phyloP scores from a whole-genome alignment of 1,284 basidiomycete species.

The Cystobasidiaceae sp. region DNA sequence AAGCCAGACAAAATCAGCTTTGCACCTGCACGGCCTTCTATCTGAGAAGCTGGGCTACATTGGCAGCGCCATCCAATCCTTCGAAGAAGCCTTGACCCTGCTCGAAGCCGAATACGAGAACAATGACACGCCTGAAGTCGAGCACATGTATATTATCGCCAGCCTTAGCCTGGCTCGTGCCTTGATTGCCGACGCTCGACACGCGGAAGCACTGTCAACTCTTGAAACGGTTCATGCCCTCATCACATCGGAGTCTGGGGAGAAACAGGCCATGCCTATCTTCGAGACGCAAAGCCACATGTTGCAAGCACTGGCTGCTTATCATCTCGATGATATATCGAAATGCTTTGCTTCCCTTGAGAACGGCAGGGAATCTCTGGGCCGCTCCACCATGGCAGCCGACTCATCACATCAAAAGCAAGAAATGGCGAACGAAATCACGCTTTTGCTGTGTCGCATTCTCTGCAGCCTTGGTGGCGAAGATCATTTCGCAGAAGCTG shows the following conservation, averaged over 20 bases:
- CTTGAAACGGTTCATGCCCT: conserved; percentile 70
- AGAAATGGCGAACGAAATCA: conserved; percentile 61
- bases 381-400: conserved; percentile 49
- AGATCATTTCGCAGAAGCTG: conserved; percentile 69
- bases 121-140: conserved; percentile 68
- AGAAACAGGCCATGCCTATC: background rate
- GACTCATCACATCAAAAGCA: conserved; percentile 38
- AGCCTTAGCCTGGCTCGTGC: conserved; percentile 77
- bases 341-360: conserved; percentile 64
- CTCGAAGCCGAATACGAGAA: conserved; percentile 85
- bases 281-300: conserved; percentile 64
- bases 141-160: conserved; percentile 73
- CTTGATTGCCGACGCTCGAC: conserved; percentile 58
- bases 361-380: conserved; percentile 52
- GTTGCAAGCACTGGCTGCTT: conserved; percentile 64
- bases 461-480: conserved; percentile 73
- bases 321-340: conserved; percentile 61
- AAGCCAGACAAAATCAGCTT: conserved; percentile 59
- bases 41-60: conserved; percentile 75
- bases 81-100: conserved; percentile 63
- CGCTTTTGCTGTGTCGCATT: conserved; percentile 68
- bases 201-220: conserved; percentile 60
- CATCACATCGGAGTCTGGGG: conserved; percentile 46
- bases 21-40: conserved; percentile 80
- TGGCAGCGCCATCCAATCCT: conserved; percentile 58